Conservation (phyloP, 345 rosid species). For the Populus alba region DNA sequence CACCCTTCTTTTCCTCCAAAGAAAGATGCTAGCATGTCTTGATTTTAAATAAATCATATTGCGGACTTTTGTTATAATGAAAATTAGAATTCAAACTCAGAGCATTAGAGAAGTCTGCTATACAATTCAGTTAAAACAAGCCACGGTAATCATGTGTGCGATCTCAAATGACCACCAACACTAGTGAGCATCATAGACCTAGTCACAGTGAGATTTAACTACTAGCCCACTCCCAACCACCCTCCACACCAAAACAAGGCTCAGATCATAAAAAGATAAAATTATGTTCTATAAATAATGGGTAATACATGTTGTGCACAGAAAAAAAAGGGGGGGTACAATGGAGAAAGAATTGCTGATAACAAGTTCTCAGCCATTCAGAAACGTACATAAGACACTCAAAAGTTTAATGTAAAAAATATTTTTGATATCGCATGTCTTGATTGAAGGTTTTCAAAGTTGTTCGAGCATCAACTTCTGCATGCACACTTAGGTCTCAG, state of each 20-base stretch:
- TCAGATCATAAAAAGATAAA: not conserved
- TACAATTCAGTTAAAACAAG: not conserved
- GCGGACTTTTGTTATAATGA: too few species aligned
- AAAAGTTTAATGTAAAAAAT: not conserved
- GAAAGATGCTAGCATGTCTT: too few species aligned
- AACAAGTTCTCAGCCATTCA: not conserved
- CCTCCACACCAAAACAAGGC: not conserved
- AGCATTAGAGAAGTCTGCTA: too few species aligned
- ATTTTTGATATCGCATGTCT: not conserved
- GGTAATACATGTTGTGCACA: not conserved
- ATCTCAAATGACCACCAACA: not conserved
- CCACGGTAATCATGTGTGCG: not conserved
- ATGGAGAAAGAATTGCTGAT: not conserved
- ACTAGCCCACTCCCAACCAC: not conserved
- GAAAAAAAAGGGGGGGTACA: not conserved
- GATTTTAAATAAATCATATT: too few species aligned
- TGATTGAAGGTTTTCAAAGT: not conserved
- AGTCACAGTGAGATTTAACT: not conserved
- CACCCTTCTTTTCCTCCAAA: too few species aligned
- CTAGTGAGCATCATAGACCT: not conserved
- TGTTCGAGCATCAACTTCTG: not conserved
- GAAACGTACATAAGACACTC: not conserved
- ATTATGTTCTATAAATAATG: not conserved
- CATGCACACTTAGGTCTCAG: not conserved
- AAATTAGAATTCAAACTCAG: too few species aligned